Conservation (phyloP, 176 grass and related monocot genomes). For the Tillandsia fasciculata region DNA sequence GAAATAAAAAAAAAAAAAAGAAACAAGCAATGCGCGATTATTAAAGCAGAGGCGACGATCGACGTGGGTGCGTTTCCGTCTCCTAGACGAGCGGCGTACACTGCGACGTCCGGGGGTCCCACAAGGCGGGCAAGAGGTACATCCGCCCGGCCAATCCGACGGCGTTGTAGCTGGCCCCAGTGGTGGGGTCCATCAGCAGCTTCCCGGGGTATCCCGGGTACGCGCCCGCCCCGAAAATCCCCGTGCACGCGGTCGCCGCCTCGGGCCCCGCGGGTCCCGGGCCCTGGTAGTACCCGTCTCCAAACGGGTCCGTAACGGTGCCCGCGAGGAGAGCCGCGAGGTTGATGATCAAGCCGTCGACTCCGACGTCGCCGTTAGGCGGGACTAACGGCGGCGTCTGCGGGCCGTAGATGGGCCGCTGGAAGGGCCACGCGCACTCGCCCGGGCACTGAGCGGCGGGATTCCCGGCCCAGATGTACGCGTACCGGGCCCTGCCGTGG, state of each 20-base stretch:
- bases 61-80: too few species aligned
- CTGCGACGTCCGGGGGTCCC: slow-evolving; percentile 55
- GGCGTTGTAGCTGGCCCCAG: slow-evolving; percentile 76
- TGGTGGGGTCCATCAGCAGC: slow-evolving; percentile 38
- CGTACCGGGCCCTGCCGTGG: slow-evolving; percentile 29
- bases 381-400: slow-evolving; percentile 39
- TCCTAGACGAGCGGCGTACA: slow-evolving; percentile 60
- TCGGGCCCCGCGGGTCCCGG: slow-evolving; percentile 30
- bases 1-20: too few species aligned
- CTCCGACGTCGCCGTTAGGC: slow-evolving; percentile 62
- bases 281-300: slow-evolving; percentile 74
- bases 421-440: slow-evolving; percentile 93
- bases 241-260: slow-evolving; percentile 68
- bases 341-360: slow-evolving; percentile 67
- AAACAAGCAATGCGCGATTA: too few species aligned
- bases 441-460: slow-evolving; percentile 61
- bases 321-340: slow-evolving; percentile 61
- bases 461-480: slow-evolving; percentile 79
- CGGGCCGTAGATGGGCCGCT: slow-evolving; percentile 52
- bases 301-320: slow-evolving; percentile 71
- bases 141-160: slow-evolving; percentile 46
- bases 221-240: slow-evolving; percentile 60
- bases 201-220: slow-evolving; percentile 69
- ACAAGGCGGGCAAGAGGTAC: slow-evolving; percentile 78
- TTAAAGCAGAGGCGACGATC: too few species aligned